These are phyloP conservation scores for Mycogone perniciosa DNA, from an alignment of 2,329 filamentous ascomycete genomes.

Conservation along the genomic window DNA sequence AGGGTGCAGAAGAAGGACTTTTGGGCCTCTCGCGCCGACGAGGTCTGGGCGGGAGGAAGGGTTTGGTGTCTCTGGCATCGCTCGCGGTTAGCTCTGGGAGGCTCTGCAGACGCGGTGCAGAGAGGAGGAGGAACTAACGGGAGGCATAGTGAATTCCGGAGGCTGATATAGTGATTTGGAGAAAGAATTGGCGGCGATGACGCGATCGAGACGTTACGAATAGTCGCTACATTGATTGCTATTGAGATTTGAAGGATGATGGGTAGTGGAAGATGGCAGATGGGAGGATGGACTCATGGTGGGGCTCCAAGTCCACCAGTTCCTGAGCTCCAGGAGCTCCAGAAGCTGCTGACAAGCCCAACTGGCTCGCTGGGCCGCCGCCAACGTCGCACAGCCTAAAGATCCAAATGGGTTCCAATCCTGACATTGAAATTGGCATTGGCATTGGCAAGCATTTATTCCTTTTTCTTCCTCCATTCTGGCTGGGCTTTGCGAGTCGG, in stretches of 20 bases:
- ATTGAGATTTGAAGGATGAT: too few relatives aligned
- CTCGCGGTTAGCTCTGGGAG: constrained; percentile 33
- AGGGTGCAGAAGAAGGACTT: constrained; percentile 80
- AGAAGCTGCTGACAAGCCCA: neutral
- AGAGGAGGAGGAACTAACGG: constrained; percentile 34
- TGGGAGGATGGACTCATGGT: neutral
- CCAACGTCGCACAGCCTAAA: constrained; percentile 20
- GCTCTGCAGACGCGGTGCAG: constrained; percentile 33
- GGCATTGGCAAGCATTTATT: too few relatives aligned
- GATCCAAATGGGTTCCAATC: too few relatives aligned
- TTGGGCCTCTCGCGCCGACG: constrained; percentile 66
- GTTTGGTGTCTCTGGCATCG: constrained; percentile 47
- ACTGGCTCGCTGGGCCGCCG: constrained; percentile 9
- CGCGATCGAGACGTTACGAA: too few relatives aligned
- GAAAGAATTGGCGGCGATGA: neutral
- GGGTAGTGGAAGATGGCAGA: too few relatives aligned
- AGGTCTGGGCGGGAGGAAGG: constrained; percentile 51
- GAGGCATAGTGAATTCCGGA: constrained; percentile 41
- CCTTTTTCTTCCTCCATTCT: too few relatives aligned
- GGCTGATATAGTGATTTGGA: neutral
- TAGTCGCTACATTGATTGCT: too few relatives aligned
- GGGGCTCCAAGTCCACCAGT: neutral
- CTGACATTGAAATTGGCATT: too few relatives aligned
- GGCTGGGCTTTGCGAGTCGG: too few relatives aligned
- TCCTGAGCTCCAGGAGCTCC: neutral